Evolutionary conservation across 345 rosid species (phyloP), one percentile per base, ranked within the genome.

Genomic region (Garcia nutans): DNA sequence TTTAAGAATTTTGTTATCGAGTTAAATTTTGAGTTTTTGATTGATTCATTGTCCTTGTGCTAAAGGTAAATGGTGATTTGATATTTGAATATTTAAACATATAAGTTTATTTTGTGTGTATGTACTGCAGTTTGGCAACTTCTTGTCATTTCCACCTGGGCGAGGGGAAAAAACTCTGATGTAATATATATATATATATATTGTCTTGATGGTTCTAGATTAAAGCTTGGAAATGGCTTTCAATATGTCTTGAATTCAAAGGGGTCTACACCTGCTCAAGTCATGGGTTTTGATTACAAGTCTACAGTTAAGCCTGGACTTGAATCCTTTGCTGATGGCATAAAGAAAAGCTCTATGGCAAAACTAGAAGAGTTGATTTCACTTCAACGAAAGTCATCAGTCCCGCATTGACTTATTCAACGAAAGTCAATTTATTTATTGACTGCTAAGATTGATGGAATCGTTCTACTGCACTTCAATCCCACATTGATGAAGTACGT

Each of bases 241-340:
- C n/a, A n/a, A n/a, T n/a, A n/a, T n/a, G n/a, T 23, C 41, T 65
- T 90, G 75, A 90, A 90, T 56, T 84, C 86, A 59, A 85, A 83
- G 28, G 99, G 94, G 15, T 78, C 87, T 71, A 77, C 82, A 10
- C 88, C 90, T 74, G 82, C 84, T 73, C 91, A 90, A 79, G 89
- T 95, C 50, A 85, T 91, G 91, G 97, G 99, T 47, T 70, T 93
- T 68, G 98, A 91, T 76, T 87, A 91, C 79, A 95, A 90, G 75
- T 80, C 85, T 33, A 76, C 77, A 28, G 79, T 93, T 56, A 93
- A 90, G 86, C 91, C 87, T 47, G 90, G 85, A 64, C 87, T 95
- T 13, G 83, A 82, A 75, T 85, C 87, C 31, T 77, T 81, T 59
- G 77, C 83, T 6, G 87, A 88, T 24, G 87, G 80, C 0, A 76